Evolutionary conservation across 768 basidiomycete species (phyloP), one percentile per base, ranked within the genome.

Genomic region (Bullera alba): DNA sequence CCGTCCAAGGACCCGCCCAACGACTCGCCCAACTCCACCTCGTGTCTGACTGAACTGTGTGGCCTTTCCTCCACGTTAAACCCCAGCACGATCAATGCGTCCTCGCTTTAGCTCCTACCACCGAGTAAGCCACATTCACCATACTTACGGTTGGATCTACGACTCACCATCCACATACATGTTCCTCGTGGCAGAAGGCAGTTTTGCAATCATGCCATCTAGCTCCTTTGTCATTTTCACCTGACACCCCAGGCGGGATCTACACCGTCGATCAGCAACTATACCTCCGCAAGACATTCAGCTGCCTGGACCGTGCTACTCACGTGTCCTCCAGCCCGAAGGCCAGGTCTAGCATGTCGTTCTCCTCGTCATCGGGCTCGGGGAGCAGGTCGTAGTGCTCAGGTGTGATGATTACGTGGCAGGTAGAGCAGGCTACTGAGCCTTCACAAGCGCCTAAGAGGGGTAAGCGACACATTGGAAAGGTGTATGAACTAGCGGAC

Each of bases 341-440:
- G 3, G 93, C 93, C 79, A 97, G 87, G 72, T 96, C 93, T 32
- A 99, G 80, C 73, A 72, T 73, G 49, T 73, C 92, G 64, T 96
- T 99, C 75, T 99, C 93, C 67, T 99, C 93, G 58, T 97, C 93
- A 48, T 86, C 86, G 3, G 93, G 92, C 65, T 97, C 93, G 1
- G 87, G 85, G 2, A 97, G 79, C 41, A 79, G 70, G 71, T 96
- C 87, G 69, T 91, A 96, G 53, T 83, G 78, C 63, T 90, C 83
- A 19, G 79, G 79, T 22, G 82, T 77, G 47, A 92, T 77, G 51
- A 99, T 88, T 49, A 97, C 81, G 70, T 99, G 93, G 71, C 93
- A 99, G 19, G 93, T 99, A 14, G 93, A 96, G 69, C 93, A 99
- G 15, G 93, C 93, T 42, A 95, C 81, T 1, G 90, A 93, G 34